Evolutionary conservation across 495 filamentous ascomycete genomes (phyloP).

Genomic region (Xylaria curta): DNA sequence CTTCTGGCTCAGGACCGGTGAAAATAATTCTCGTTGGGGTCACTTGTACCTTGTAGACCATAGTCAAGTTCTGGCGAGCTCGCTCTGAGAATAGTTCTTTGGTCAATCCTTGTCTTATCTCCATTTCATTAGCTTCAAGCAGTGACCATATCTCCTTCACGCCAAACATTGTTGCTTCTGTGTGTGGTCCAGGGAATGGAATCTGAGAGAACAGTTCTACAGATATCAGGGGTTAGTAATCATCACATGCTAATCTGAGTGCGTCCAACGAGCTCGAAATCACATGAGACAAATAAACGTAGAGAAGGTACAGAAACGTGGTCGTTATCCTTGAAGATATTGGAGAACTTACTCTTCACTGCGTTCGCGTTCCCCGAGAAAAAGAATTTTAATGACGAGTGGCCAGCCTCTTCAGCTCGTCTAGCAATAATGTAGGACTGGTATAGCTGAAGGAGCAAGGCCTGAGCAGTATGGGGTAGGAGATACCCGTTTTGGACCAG

Average conservation of each 20-base stretch:
- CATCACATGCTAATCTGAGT: not conserved
- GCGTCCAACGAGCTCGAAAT: not conserved
- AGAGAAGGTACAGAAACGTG: not conserved
- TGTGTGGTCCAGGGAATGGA: slow-evolving; percentile 55
- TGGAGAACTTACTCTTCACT: slow-evolving; percentile 43
- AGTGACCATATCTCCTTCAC: slow-evolving; percentile 48
- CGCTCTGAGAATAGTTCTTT: slow-evolving; percentile 33
- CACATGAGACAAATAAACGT: not conserved
- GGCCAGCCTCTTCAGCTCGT: slow-evolving; percentile 25
- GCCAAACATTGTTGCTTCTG: slow-evolving; percentile 52
- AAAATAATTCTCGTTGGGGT: slow-evolving; percentile 73
- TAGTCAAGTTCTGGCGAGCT: slow-evolving; percentile 37
- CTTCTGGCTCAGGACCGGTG: slow-evolving; percentile 72
- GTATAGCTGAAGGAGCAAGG: slow-evolving; percentile 42
- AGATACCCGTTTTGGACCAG: slow-evolving; percentile 61
- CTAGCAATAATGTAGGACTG: not conserved
- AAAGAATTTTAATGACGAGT: slow-evolving; percentile 15
- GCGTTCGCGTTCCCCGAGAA: slow-evolving; percentile 53
- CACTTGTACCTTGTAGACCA: slow-evolving; percentile 67
- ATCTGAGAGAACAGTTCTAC: slow-evolving; percentile 51
- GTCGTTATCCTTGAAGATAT: not conserved
- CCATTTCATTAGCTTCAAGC: slow-evolving; percentile 49
- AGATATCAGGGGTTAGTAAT: not conserved
- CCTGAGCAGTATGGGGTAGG: slow-evolving; percentile 48
- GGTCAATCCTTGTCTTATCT: slow-evolving; percentile 38